phyloP scores from a whole-genome alignment of 2,329 filamentous ascomycete species.

The Simplicillium sp. region DNA sequence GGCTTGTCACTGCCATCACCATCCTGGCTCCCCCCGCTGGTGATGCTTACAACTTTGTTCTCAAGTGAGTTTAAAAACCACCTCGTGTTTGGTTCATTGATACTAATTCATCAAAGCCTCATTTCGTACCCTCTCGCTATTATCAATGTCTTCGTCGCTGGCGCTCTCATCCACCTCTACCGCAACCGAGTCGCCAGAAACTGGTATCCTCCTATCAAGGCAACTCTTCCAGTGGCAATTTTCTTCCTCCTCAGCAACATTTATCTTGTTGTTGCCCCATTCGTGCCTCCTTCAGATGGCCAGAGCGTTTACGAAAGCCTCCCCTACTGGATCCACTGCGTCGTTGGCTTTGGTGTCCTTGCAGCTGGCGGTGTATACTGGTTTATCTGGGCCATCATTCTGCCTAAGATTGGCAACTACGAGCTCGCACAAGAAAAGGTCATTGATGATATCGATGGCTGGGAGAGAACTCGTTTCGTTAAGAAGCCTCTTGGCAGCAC shows the following conservation, averaged over 20 bases:
- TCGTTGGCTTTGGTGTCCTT: slow-evolving; percentile 47
- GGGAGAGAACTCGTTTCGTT: slow-evolving; percentile 48
- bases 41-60: slow-evolving; percentile 55
- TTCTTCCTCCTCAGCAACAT: slow-evolving; percentile 54
- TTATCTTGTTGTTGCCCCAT: slow-evolving; percentile 51
- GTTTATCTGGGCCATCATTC: slow-evolving; percentile 42
- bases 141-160: slow-evolving; percentile 45
- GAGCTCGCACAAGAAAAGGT: slow-evolving; percentile 44
- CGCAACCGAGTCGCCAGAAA: slow-evolving; percentile 33
- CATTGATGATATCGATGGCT: slow-evolving; percentile 50
- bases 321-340: slow-evolving; percentile 49
- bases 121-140: slow-evolving; percentile 56
- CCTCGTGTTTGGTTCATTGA: too few species aligned
- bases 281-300: slow-evolving; percentile 39
- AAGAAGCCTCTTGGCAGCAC: slow-evolving; percentile 22
- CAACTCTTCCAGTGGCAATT: slow-evolving; percentile 41
- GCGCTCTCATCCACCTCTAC: slow-evolving; percentile 44
- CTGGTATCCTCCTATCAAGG: slow-evolving; percentile 46
- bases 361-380: slow-evolving; percentile 43
- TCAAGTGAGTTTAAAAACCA: slow-evolving; percentile 32
- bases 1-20: slow-evolving; percentile 53
- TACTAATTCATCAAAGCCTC: slow-evolving; percentile 27
- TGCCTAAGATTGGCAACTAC: slow-evolving; percentile 43
- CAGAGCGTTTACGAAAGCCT: slow-evolving; percentile 44
- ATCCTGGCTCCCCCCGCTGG: slow-evolving; percentile 59